phyloP scores from a whole-genome alignment of 441 rosid species.

The Erodium moschatum region DNA sequence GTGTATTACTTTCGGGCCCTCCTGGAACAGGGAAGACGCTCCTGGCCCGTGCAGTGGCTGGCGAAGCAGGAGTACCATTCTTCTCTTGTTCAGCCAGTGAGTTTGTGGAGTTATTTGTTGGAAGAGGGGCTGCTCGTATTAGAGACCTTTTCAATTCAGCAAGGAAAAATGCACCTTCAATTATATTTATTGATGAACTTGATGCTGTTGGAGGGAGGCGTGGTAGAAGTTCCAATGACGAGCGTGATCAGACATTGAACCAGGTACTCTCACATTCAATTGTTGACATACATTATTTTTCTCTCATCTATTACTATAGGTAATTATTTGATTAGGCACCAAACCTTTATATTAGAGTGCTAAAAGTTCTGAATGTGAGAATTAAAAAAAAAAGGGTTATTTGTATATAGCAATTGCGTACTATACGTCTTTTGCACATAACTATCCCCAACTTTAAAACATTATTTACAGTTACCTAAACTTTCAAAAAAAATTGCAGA shows the following conservation, averaged over 20 bases:
- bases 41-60: conserved; percentile 93
- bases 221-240: conserved; percentile 93
- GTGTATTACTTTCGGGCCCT: conserved; percentile 86
- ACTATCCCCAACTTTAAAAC: no score
- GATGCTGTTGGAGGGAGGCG: conserved; percentile 94
- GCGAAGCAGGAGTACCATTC: conserved; percentile 92
- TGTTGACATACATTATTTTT: neutral
- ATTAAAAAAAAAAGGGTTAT: neutral
- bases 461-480: no score
- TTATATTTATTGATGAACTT: conserved; percentile 83
- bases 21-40: conserved; percentile 97
- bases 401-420: no score
- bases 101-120: conserved; percentile 89
- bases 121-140: conserved; percentile 90
- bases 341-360: neutral
- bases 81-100: conserved; percentile 91
- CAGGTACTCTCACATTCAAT: conserved; percentile 42
- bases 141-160: conserved; percentile 76
- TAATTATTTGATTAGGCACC: neutral
- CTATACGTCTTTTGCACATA: no score
- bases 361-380: neutral
- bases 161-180: conserved; percentile 64
- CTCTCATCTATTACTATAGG: neutral
- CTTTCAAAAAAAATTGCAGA: no score
- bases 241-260: conserved; percentile 89